Base-by-base conservation (phyloP, 345 rosid species). In the Pugionium dolabratum region DNA sequence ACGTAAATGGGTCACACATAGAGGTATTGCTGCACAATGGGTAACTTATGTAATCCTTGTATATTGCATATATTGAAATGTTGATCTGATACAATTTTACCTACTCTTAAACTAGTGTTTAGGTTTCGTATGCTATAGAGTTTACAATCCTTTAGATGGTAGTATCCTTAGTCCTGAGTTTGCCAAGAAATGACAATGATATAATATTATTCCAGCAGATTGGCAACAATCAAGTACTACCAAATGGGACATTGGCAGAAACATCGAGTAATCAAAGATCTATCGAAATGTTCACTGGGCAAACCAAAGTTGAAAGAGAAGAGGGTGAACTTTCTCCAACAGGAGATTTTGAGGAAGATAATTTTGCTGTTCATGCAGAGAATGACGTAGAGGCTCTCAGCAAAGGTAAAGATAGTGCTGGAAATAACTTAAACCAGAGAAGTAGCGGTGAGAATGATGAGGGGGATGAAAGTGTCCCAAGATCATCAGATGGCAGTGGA, bases 321-420 rank as follows among this genome's bases (percentile, higher is more conserved):
- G 99, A 94, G 75, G 99, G 99, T 55, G 99, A 94, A 70, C 80
- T 94, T 76, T 94, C 99, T 66, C 99, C 99, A 50, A 86, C 81
- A 70, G 97, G 89, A 43, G 96, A 90, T 69, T 90, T 83, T 64
- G 96, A 88, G 80, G 98, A 89, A 78, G 97, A 90, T 60, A 84
- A 84, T 61, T 90, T 88, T 74, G 90, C 83, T 28, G 88, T 72
- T 73, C 81, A 81, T 82, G 94, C 78, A 59, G 94, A 82, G 69
- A 78, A 73, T 71, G 82, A 79, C 67, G 43, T 80, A 76, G 92
- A 85, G 73, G 79, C 79, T 54, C 64, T 47, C 26, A 81, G 75
- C 65, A 85, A 83, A 75, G 70, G 37, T 46, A 87, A 87, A 53
- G 93, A 88, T 49, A 51, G 62, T 79, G 74, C 82, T 69, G 78